Base-by-base conservation (phyloP, 257 asterid genomes). In the Nicotiana otophora region DNA sequence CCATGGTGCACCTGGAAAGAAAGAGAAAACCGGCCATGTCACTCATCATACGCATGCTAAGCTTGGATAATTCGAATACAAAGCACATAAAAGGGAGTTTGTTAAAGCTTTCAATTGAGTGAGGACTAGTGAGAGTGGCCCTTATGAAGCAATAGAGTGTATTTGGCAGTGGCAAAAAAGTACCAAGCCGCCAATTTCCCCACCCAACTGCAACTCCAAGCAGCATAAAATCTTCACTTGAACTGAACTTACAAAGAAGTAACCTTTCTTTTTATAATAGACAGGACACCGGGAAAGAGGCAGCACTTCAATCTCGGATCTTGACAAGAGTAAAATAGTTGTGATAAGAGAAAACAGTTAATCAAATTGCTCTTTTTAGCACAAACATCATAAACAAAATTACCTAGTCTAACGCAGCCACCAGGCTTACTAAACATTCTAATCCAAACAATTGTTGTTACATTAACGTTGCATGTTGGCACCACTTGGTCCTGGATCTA, bases 1-100 rank as follows among this genome's bases (percentile, higher is more conserved):
- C 98, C 99, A 83, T 95, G 99, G 92, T 96, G 99, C 82, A 96
- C 99, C 98, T 94, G 92, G 82, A 84, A 86, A 62, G 61, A 85
- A 65, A 80, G 63, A 64, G 67, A 84, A 80, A 26, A 46, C 20
- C 7, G 36, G 23, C 15, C 17, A 46, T 20, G 23, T 72, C 20
- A 7, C 60, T 70, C 23, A 72, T 23, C 23, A 12, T 23, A 72
- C 4, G 1, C 79, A 72, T 46, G 79, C 61, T n/a, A 70, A 70
- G 58, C 78, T 39, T 53, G 57, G 61, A 46, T 46, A 46, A 55
- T 72, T 72, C 14, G 17, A 72, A 72, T 72, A 42, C 20, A 12
- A 46, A 46, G 55, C 61, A 72, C 78, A 72, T 46, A 12, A 11
- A 69, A 69, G 33, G 60, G 34, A 42, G 60, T 12, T 23, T 46